Evolutionary conservation across 371 early-diverging fungal genomes (phyloP), one percentile per base, ranked within the genome.

Genomic region (Rhizomucor pusillus): DNA sequence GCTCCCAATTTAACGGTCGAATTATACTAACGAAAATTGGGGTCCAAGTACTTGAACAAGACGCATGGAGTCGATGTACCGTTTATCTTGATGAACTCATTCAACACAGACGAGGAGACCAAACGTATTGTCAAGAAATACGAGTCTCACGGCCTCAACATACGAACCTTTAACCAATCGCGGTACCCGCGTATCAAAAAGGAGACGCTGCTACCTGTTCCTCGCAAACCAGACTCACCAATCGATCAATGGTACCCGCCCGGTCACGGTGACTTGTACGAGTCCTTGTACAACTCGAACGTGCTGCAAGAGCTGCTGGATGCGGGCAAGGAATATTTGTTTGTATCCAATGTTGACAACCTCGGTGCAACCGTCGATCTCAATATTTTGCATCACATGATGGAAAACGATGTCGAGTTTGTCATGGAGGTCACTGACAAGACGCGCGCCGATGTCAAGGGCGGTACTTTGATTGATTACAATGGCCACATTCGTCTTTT

Each of bases 381-480:
- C 43, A 82, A 86, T 58, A 93, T 99, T 58, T 80, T 99, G 41
- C 84, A 95, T 59, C 93, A 98, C 73, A 84, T 99, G 83, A 86
- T 87, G 20, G 84, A 86, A 52, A 82, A 92, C 23, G 88, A 86
- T 13, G 77, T 95, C 50, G 99, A 98, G 64, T 99, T 98, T 73
- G 75, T 99, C 36, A 99, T 99, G 99, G 99, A 99, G 77, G 98
- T 99, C 18, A 99, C 99, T 9, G 93, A 99, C 79, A 99, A 99
- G 86, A 99, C 99, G 51, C 90, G 95, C 75, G 97, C 99, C 37
- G 99, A 99, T 75, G 90, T 99, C 71, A 99, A 99, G 85, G 99
- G 99, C 57, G 99, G 99, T 54, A 99, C 99, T 16, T 77, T 99
- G 25, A 94, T 99, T 49, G 95, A 99, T 59, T 98, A 99, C 70